Conservation (phyloP, 371 early-diverging fungal genomes). For the Syncephalis plumigaleata region DNA sequence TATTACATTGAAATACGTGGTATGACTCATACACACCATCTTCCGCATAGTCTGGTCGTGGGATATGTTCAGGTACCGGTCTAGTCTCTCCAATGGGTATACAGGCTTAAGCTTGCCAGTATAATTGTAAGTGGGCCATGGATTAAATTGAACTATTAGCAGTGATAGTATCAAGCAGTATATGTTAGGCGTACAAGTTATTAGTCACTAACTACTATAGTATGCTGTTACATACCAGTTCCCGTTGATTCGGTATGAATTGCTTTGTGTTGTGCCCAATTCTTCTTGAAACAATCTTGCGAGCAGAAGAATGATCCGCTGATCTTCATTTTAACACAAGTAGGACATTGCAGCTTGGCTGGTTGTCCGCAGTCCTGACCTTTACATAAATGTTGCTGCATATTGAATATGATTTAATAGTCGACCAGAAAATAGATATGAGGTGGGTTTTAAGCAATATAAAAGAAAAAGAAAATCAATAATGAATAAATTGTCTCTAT, state of each 20-base stretch:
- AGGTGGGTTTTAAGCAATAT: no score
- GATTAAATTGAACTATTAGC: slow-evolving; percentile 40
- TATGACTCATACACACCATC: slow-evolving; percentile 21
- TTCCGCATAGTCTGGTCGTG: slow-evolving; percentile 69
- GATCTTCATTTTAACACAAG: slow-evolving; percentile 61
- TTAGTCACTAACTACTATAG: background rate
- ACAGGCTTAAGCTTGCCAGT: slow-evolving; percentile 68
- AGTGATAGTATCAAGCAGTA: background rate
- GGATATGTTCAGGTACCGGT: slow-evolving; percentile 52
- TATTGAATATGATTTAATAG: no score
- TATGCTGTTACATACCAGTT: background rate
- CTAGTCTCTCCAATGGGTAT: slow-evolving; percentile 74
- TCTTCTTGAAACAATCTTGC: slow-evolving; percentile 75
- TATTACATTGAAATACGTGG: no score
- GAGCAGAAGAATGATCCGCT: slow-evolving; percentile 61
- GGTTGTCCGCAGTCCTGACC: slow-evolving; percentile 46
- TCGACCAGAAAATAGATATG: no score
- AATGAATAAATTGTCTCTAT: no score
- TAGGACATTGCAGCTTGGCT: slow-evolving; percentile 73
- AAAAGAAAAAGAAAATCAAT: no score
- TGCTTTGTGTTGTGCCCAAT: slow-evolving; percentile 54
- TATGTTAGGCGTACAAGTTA: background rate
- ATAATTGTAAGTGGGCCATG: slow-evolving; percentile 60
- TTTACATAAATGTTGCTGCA: slow-evolving; percentile 21
- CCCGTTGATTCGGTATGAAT: slow-evolving; percentile 19